Conservation (phyloP, 179 eudicot species). For the Drosera spatulata region DNA sequence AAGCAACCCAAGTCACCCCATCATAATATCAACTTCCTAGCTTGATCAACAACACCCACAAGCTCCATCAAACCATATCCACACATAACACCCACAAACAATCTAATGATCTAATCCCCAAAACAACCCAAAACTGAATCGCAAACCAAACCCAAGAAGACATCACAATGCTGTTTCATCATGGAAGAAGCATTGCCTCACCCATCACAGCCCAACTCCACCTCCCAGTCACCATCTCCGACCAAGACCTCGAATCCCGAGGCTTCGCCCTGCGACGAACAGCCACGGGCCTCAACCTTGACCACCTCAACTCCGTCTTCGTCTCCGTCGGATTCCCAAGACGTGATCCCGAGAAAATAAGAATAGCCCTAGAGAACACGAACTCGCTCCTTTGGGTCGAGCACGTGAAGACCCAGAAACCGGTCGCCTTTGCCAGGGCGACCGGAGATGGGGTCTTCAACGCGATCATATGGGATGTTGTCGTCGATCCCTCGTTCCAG, state of each 20-base stretch:
- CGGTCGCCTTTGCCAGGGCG: slow-evolving; percentile 92
- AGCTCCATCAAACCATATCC: no score
- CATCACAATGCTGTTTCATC: no score
- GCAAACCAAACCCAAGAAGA: no score
- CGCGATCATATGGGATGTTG: slow-evolving; percentile 95
- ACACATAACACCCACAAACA: no score
- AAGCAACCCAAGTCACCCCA: no score
- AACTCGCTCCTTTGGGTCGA: slow-evolving; percentile 69
- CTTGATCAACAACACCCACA: no score
- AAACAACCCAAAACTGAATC: background rate
- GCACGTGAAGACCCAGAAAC: slow-evolving; percentile 45
- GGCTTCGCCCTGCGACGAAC: slow-evolving; percentile 67
- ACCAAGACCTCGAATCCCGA: slow-evolving; percentile 36
- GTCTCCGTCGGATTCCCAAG: slow-evolving; percentile 88
- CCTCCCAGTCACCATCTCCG: slow-evolving; percentile 24
- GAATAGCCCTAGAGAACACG: slow-evolving; percentile 58
- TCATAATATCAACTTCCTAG: no score
- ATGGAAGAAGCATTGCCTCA: no score
- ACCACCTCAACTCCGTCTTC: slow-evolving; percentile 86
- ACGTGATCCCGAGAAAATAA: slow-evolving; percentile 72
- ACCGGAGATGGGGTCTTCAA: slow-evolving; percentile 96
- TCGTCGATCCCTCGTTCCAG: slow-evolving; percentile 80
- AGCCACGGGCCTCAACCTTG: slow-evolving; percentile 40
- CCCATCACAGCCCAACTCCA: no score
- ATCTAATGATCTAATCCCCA: no score